Base-by-base conservation (phyloP, 805 yeast species). In the Candida verbasci region DNA sequence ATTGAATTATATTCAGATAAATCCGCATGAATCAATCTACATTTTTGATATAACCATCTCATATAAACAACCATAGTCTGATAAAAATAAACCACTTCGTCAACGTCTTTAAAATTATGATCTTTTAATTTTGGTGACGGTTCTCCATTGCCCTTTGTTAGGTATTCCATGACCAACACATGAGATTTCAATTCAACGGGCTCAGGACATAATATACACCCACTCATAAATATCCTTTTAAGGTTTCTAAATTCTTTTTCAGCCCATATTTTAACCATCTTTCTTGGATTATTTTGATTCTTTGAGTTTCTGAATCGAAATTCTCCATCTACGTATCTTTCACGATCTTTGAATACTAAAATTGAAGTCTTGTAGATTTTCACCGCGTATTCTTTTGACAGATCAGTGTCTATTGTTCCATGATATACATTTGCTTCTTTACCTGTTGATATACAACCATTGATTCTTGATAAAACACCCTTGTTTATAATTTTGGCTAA, bases 221-320 rank as follows among this genome's bases (percentile, higher is more conserved):
- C 95, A 39, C 80, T 73, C 31, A 72, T 55, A 56, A 83, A 66
- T 15, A 93, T 69, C 53, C 99, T 74, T 57, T 86, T 91, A 58
- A 93, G 70, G 55, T 93, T 93, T 38, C 99, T 66, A 47, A 89
- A 91, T 62, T 93, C 99, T 55, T 93, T 93, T 57, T 93, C 98
- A 0, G 98, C 97, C 99, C 99, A 93, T 17, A 89, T 74, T 58
- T 86, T 87, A 44, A 93, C 96, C 97, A 93, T 91, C 55, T 91
- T 91, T 53, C 98, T 73, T 8, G 97, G 97, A 53, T 93, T 93
- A 46, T 88, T 87, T 50, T 86, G 88, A 39, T 73, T 76, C 49
- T 91, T 86, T 6, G 86, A 73, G 53, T 86, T 84, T 52, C 97
- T 68, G 62, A 93, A 93, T 38, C 99, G 68, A 60, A 78, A 91